Evolutionary conservation across 2,329 filamentous ascomycete genomes (phyloP), one percentile per base, ranked within the genome.

Genomic region (Ceratocystis eucalypticola): DNA sequence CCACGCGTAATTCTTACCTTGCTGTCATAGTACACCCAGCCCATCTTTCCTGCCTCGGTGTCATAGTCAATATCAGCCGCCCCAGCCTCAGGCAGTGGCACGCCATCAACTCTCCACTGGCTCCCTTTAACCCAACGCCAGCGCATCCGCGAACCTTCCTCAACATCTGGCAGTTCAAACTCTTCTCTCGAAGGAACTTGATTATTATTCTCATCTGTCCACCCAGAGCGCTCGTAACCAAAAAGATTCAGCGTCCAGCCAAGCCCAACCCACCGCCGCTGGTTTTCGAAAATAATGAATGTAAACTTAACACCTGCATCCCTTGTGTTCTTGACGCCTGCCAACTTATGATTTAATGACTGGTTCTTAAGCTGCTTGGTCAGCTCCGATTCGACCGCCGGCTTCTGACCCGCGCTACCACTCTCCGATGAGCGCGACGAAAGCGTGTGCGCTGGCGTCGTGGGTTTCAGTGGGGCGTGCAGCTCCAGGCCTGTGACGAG

Each of bases 11-110:
- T 53, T 53, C 78, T 68, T 77, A 91, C 90, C 85, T 96, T 96
- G 74, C 93, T 97, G 73, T 99, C 94, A 73, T 96, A 99, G 75
- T 94, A 99, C 46, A 96, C 90, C 94, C 94, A 99, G 1, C 92
- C 94, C 70, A 87, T 83, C 72, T 77, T 85, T 2, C 83, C 87
- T 28, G 86, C 81, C 0, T 83, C 79, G 1, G 79, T 79, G 65
- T 85, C 83, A 69, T 82, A 83, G 68, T 80, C 83, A 3, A 76
- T 71, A 20, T 79, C 77, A 20, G 63, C 67, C 10, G 65, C 67
- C 5, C 77, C 77, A 63, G 76, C 81, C 75, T 85, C 84, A 0
- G 80, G 75, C n/a, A 53, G 46, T 25, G 41, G n/a, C 1, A 84
- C 84, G 0, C 89, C 88, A 71, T 97, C 93, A 30, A 97, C 86